Conservation (phyloP, 202 grass and related monocot genomes). For the Schoenoplectus tabernaemontani region DNA sequence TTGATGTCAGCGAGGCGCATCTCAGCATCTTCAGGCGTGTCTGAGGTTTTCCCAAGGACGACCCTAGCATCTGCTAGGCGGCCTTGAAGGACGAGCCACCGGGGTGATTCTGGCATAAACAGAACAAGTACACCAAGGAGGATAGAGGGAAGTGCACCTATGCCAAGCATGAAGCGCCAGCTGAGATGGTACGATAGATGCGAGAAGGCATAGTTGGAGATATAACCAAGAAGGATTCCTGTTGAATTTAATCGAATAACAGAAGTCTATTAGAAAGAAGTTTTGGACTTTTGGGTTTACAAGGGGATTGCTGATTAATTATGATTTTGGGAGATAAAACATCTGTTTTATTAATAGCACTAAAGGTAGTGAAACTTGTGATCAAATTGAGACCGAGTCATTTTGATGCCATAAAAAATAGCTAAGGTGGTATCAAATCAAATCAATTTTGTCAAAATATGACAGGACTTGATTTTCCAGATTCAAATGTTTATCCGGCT, state of each 20-base stretch:
- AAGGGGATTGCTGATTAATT: neutral
- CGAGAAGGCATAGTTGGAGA: constrained; percentile 72
- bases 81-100: constrained; percentile 81
- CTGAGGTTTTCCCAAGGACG: constrained; percentile 51
- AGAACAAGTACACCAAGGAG: constrained; percentile 58
- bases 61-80: constrained; percentile 51
- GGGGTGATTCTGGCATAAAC: constrained; percentile 83
- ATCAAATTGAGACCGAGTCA: neutral
- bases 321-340: neutral
- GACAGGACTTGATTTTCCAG: neutral
- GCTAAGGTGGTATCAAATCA: neutral
- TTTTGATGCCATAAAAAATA: neutral
- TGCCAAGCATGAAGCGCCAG: constrained; percentile 84
- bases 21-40: constrained; percentile 46
- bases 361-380: neutral
- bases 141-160: constrained; percentile 59
- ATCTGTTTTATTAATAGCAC: too few species aligned
- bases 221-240: constrained; percentile 84
- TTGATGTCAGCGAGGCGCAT: constrained; percentile 63
- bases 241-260: neutral
- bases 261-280: neutral
- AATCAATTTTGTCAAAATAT: too few species aligned
- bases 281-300: neutral
- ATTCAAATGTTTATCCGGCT: neutral
- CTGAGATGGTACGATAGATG: constrained; percentile 28